A percentile compares a stretch with the other conserved stretches of the same genome.
phyloP scores from a whole-genome alignment of 192 early-diverging fungal species.

The Spizellomyces punctatus region DNA sequence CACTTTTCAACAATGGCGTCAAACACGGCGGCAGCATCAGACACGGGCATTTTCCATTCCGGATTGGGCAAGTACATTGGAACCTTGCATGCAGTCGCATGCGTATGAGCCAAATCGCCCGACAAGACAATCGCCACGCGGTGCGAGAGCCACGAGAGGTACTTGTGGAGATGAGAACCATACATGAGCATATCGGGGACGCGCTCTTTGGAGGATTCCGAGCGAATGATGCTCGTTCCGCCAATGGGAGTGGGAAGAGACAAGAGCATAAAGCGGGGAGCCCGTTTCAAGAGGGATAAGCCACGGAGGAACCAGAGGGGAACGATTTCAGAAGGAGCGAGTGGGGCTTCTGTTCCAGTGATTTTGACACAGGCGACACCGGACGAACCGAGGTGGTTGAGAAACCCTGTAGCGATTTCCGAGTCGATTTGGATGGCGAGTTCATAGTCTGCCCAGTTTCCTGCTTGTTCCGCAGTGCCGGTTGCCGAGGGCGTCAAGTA shows the following conservation, averaged over 20 bases:
- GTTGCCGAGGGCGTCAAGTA: slow-evolving; percentile 33
- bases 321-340: slow-evolving; percentile 23
- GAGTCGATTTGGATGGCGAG: slow-evolving; percentile 27
- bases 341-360: slow-evolving; percentile 29
- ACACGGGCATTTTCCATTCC: slow-evolving; percentile 26
- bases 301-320: slow-evolving; percentile 31
- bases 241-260: slow-evolving; percentile 27
- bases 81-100: slow-evolving; percentile 22
- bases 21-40: slow-evolving; percentile 34
- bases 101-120: slow-evolving; percentile 28
- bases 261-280: slow-evolving; percentile 21
- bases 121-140: slow-evolving; percentile 15
- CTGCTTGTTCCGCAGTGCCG: slow-evolving; percentile 7
- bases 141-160: slow-evolving; percentile 13
- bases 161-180: slow-evolving; percentile 25
- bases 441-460: slow-evolving; percentile 9
- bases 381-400: slow-evolving; percentile 24
- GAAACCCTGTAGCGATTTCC: slow-evolving; percentile 20
- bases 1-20: slow-evolving; percentile 33
- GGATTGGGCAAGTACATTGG: slow-evolving; percentile 23
- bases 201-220: slow-evolving; percentile 19
- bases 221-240: slow-evolving; percentile 20
- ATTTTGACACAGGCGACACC: slow-evolving; percentile 33
- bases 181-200: slow-evolving; percentile 22
- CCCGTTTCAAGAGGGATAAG: slow-evolving; percentile 2